Conservation (phyloP, 495 filamentous ascomycete genomes). For the Elasticomyces elasticus region DNA sequence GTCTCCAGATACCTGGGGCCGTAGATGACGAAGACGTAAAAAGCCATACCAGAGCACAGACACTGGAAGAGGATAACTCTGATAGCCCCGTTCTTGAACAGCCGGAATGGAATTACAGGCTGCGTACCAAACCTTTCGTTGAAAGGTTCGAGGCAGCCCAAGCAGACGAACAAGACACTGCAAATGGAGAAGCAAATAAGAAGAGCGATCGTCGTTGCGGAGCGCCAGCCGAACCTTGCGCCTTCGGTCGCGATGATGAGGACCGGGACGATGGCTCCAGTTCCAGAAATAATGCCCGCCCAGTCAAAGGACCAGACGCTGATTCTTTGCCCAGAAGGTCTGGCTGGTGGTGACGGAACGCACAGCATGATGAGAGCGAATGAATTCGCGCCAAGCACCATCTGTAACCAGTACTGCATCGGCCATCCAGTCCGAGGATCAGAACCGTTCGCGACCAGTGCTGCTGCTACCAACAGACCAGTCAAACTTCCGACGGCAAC, state of each 20-base stretch:
- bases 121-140: not conserved
- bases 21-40: not conserved
- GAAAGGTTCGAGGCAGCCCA: not conserved
- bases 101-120: not conserved
- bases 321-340: not conserved
- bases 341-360: not conserved
- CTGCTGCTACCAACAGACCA: not conserved
- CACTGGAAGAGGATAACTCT: not conserved
- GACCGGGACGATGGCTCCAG: not conserved
- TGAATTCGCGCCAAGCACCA: not conserved
- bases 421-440: not conserved
- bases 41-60: not conserved
- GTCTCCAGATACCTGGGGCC: not conserved
- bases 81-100: not conserved
- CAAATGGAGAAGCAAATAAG: not conserved
- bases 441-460: not conserved
- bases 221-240: not conserved
- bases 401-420: not conserved
- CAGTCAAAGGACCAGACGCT: not conserved
- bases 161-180: not conserved
- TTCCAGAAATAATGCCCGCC: not conserved
- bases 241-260: not conserved
- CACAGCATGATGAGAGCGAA: not conserved
- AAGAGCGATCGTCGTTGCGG: not conserved
- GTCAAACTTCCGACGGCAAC: not conserved